These are phyloP conservation scores for Blastobotrys americana DNA, from an alignment of 805 yeast species.

Conservation along the genomic window DNA sequence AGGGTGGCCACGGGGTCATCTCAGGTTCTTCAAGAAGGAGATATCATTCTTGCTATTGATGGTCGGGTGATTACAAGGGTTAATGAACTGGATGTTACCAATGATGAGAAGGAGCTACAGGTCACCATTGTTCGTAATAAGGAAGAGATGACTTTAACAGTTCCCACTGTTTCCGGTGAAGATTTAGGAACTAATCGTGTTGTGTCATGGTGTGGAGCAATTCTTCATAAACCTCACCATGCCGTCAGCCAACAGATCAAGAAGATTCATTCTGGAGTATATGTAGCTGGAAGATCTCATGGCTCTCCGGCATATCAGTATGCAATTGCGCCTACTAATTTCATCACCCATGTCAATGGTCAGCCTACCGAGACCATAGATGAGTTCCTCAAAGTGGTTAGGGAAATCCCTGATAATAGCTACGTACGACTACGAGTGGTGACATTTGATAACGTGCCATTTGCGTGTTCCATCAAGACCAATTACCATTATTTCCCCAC, in stretches of 20 bases:
- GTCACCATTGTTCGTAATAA: constrained; percentile 70
- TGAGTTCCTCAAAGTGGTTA: constrained; percentile 59
- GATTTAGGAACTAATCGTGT: constrained; percentile 56
- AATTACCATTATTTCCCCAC: constrained; percentile 83
- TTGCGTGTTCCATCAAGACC: constrained; percentile 78
- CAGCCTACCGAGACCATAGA: constrained; percentile 61
- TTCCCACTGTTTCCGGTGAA: constrained; percentile 57
- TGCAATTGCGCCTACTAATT: constrained; percentile 69
- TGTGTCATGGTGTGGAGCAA: constrained; percentile 77
- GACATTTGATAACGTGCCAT: constrained; percentile 78
- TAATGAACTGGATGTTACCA: constrained; percentile 52
- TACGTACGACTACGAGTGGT: constrained; percentile 76
- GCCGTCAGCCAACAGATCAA: constrained; percentile 82
- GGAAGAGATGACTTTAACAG: constrained; percentile 50
- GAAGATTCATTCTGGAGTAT: constrained; percentile 73
- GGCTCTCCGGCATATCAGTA: constrained; percentile 88
- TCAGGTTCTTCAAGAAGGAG: constrained; percentile 46
- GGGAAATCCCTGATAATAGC: constrained; percentile 64
- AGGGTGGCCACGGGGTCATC: constrained; percentile 49
- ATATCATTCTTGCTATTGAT: constrained; percentile 65
- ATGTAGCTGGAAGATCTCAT: constrained; percentile 61
- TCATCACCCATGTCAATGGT: constrained; percentile 86
- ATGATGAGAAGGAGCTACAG: constrained; percentile 37
- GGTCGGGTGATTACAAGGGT: constrained; percentile 57
- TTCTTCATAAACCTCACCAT: constrained; percentile 84